phyloP scores from a whole-genome alignment of 148 eudicot species.

The Hydrangea macrophylla region DNA sequence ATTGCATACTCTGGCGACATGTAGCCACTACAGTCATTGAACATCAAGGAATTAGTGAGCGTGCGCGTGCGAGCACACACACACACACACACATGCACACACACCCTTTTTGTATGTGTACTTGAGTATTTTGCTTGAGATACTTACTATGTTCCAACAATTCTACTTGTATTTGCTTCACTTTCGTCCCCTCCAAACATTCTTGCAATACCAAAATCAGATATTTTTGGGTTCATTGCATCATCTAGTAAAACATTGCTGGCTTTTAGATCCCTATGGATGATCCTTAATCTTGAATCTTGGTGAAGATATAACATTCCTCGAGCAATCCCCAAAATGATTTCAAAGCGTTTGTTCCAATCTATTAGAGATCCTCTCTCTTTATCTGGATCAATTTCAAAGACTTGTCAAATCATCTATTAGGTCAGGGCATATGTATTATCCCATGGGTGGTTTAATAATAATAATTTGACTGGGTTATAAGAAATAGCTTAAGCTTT shows the following conservation, averaged over 20 bases:
- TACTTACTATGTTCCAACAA: conserved; percentile 66
- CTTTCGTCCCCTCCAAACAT: conserved; percentile 42
- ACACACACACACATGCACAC: too few relatives aligned
- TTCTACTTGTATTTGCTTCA: conserved; percentile 47
- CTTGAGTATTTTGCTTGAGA: too few relatives aligned
- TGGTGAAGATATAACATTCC: conserved; percentile 66
- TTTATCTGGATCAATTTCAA: conserved; percentile 24
- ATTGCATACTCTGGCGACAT: conserved; percentile 67
- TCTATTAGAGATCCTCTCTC: conserved; percentile 28
- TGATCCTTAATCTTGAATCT: conserved; percentile 55
- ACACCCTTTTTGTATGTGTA: background rate
- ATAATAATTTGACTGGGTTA: too few relatives aligned
- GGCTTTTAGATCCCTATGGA: conserved; percentile 62
- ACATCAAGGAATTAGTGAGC: background rate
- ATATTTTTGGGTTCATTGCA: conserved; percentile 52
- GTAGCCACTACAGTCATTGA: conserved; percentile 38
- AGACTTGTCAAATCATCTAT: background rate
- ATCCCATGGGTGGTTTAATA: background rate
- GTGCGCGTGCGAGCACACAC: too few relatives aligned
- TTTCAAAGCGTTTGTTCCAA: conserved; percentile 45
- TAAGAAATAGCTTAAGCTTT: too few relatives aligned
- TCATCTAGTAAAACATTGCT: conserved; percentile 49
- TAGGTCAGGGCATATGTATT: background rate
- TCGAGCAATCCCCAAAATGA: conserved; percentile 50
- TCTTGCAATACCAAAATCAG: conserved; percentile 64